These are phyloP conservation scores for Ophiostoma populinum DNA, from an alignment of 2,329 filamentous ascomycete species.

Conservation along the genomic window DNA sequence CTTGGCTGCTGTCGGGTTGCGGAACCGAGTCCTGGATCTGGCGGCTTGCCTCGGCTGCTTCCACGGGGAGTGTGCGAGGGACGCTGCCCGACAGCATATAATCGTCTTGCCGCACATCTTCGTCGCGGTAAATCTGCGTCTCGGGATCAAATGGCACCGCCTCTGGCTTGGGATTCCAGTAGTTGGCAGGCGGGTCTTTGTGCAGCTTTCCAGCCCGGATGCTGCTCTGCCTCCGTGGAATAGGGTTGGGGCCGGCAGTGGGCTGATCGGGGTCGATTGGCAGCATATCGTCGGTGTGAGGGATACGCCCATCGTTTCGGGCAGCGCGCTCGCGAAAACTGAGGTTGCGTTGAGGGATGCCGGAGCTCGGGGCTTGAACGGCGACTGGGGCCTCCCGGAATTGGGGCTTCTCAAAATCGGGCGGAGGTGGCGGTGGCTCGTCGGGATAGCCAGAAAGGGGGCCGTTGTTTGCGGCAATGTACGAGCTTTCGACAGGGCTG, in stretches of 20 bases:
- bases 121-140: background rate
- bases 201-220: conserved; percentile 39
- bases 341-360: conserved; percentile 33
- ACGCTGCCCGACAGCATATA: background rate
- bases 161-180: conserved; percentile 20
- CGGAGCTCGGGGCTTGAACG: conserved; percentile 11
- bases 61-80: conserved; percentile 1
- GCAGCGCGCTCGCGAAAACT: conserved; percentile 43
- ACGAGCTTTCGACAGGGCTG: conserved; percentile 10
- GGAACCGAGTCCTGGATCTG: background rate
- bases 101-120: too few relatives aligned
- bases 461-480: conserved; percentile 11
- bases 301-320: conserved; percentile 23
- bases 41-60: background rate
- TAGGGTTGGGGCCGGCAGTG: background rate
- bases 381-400: too few relatives aligned
- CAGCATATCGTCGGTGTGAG: conserved; percentile 12
- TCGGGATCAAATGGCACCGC: too few relatives aligned
- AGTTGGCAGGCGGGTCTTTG: conserved; percentile 38
- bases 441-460: conserved; percentile 18
- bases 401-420: conserved; percentile 16
- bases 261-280: conserved; percentile 15
- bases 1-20: background rate
- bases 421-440: conserved; percentile 12
- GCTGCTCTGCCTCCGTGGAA: conserved; percentile 5